Conservation (phyloP, 2,329 filamentous ascomycete species). For the Trichoderma arundinaceum region DNA sequence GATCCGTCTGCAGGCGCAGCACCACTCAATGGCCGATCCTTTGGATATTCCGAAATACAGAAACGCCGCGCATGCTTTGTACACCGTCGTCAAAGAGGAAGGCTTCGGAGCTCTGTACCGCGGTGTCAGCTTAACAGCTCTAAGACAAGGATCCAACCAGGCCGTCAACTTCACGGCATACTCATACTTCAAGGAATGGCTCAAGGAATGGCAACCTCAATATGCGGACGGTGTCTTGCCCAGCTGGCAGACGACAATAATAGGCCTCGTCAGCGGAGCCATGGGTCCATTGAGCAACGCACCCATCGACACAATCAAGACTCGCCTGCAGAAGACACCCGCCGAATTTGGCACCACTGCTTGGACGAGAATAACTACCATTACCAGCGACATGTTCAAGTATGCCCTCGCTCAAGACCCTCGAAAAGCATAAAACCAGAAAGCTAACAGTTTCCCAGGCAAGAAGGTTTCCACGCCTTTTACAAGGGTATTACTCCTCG, state of each 20-base stretch:
- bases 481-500: slow-evolving; percentile 99
- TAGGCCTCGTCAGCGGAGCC: slow-evolving; percentile 88
- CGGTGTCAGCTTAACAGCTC: slow-evolving; percentile 88
- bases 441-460: slow-evolving; percentile 54
- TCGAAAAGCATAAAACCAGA: background rate
- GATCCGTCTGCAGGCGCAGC: slow-evolving; percentile 96
- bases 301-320: slow-evolving; percentile 99
- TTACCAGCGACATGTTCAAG: slow-evolving; percentile 86
- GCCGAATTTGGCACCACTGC: slow-evolving; percentile 82
- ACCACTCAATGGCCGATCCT: slow-evolving; percentile 97
- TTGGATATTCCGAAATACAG: slow-evolving; percentile 97
- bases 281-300: slow-evolving; percentile 97
- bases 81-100: slow-evolving; percentile 92
- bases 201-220: slow-evolving; percentile 75
- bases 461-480: slow-evolving; percentile 93
- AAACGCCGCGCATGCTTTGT: slow-evolving; percentile 81
- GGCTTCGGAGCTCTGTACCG: slow-evolving; percentile 87
- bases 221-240: slow-evolving; percentile 71
- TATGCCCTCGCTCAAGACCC: slow-evolving; percentile 44
- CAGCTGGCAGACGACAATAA: slow-evolving; percentile 86
- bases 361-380: slow-evolving; percentile 75
- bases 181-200: slow-evolving; percentile 82
- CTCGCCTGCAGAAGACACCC: slow-evolving; percentile 86
- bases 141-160: slow-evolving; percentile 96
- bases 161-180: slow-evolving; percentile 99